Evolutionary conservation across 352 stramenopile genomes (phyloP).

Genomic region (Pythium phragmitis): DNA sequence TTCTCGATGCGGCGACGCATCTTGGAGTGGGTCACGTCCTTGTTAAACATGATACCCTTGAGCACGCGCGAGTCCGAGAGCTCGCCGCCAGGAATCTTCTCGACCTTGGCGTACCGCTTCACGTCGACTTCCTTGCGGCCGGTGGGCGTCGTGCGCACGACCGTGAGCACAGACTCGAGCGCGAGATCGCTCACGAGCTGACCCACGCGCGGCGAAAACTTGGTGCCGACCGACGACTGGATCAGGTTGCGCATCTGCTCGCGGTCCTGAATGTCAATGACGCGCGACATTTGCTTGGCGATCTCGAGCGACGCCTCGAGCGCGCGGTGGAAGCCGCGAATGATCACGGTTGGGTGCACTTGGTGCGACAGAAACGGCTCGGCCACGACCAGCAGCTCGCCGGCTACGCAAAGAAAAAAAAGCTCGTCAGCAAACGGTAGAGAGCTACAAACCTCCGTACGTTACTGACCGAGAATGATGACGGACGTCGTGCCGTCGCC

Average conservation of each 20-base stretch:
- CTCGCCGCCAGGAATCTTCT: conserved; percentile 99
- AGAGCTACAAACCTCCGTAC: too few species aligned
- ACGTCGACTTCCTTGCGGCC: conserved; percentile 97
- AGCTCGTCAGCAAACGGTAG: too few species aligned
- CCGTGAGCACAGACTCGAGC: conserved; percentile 95
- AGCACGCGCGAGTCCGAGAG: conserved; percentile 94
- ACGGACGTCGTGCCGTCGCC: conserved; percentile 99
- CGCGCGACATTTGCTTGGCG: conserved; percentile 90
- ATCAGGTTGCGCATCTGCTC: conserved; percentile 96
- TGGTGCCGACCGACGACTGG: conserved; percentile 97
- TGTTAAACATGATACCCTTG: conserved; percentile 99
- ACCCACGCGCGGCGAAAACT: conserved; percentile 97
- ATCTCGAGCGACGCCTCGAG: conserved; percentile 89
- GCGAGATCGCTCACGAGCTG: conserved; percentile 97
- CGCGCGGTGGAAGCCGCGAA: conserved; percentile 92
- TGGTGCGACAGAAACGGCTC: conserved; percentile 97
- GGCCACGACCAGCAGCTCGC: conserved; percentile 96
- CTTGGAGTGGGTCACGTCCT: conserved; percentile 99
- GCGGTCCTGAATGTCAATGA: conserved; percentile 96
- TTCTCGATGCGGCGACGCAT: conserved; percentile 99
- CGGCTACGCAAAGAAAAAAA: conserved; percentile 48
- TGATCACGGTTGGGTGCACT: conserved; percentile 98
- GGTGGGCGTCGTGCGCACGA: conserved; percentile 86
- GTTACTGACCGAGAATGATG: conserved; percentile 93
- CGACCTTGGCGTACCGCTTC: conserved; percentile 99